phyloP scores from a whole-genome alignment of 2,329 filamentous ascomycete species.

The Arachnomyces sp. region DNA sequence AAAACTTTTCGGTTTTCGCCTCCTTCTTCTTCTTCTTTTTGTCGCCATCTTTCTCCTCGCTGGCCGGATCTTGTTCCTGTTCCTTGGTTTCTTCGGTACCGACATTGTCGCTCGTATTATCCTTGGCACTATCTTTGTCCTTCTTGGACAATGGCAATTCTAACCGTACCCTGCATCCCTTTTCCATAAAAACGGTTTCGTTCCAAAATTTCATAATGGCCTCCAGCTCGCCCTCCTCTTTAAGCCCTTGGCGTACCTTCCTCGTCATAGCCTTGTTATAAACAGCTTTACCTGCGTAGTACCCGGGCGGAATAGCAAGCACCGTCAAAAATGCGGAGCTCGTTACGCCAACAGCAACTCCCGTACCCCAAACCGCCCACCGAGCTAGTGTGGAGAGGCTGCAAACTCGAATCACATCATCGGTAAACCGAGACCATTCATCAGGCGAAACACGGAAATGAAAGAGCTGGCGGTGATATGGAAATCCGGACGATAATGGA shows the following conservation, averaged over 20 bases:
- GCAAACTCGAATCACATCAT: constrained; percentile 5
- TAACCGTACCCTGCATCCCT: constrained; percentile 7
- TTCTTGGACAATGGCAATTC: constrained; percentile 1
- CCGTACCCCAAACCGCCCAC: constrained; percentile 8
- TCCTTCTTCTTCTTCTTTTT: constrained; percentile 8
- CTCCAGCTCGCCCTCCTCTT: constrained; percentile 9
- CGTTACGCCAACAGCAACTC: constrained; percentile 6
- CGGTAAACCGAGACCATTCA: constrained; percentile 10
- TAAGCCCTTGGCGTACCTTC: constrained; percentile 5
- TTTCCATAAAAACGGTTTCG: constrained; percentile 5
- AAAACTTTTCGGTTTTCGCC: background rate
- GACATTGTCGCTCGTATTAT: too few relatives aligned
- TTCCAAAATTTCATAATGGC: constrained; percentile 8
- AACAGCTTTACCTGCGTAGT: constrained; percentile 11
- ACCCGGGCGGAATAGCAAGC: constrained; percentile 6
- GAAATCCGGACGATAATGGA: constrained; percentile 6
- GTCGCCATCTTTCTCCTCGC: background rate
- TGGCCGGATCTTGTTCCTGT: too few relatives aligned
- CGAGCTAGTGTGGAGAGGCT: constrained; percentile 6
- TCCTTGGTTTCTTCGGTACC: too few relatives aligned
- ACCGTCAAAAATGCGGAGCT: constrained; percentile 1
- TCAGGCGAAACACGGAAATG: constrained; percentile 6
- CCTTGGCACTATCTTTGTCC: background rate
- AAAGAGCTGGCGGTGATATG: constrained; percentile 9
- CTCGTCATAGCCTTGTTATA: constrained; percentile 7